These are phyloP conservation scores for Aspergillus fischeri DNA, from an alignment of 2,329 filamentous ascomycete species.

Conservation along the genomic window DNA sequence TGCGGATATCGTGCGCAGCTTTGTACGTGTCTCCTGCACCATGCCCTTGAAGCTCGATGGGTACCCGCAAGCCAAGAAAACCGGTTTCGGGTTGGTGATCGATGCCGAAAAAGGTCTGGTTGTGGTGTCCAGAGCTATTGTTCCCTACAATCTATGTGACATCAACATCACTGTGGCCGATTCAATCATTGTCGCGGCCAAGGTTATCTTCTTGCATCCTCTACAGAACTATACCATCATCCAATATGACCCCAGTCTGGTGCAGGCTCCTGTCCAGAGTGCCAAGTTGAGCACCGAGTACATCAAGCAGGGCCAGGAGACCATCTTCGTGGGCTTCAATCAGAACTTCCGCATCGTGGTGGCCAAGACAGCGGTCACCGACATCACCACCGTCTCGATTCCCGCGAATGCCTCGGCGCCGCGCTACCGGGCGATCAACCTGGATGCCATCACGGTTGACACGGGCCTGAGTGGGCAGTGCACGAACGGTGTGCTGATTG, in stretches of 20 bases:
- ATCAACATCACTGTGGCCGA: conserved; percentile 95
- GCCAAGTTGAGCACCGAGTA: conserved; percentile 75
- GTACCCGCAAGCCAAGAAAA: conserved; percentile 92
- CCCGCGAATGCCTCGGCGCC: conserved; percentile 89
- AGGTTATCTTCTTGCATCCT: conserved; percentile 92
- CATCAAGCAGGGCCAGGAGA: conserved; percentile 89
- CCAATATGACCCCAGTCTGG: conserved; percentile 87
- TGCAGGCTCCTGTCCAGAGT: conserved; percentile 89
- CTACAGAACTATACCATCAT: conserved; percentile 95
- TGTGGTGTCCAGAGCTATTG: conserved; percentile 86
- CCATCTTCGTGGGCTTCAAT: conserved; percentile 98
- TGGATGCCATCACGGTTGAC: conserved; percentile 95
- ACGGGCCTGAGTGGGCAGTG: conserved; percentile 88
- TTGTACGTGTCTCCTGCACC: conserved; percentile 85
- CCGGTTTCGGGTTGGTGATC: conserved; percentile 94
- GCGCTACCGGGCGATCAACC: conserved; percentile 88
- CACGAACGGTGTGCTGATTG: conserved; percentile 86
- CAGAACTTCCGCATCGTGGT: conserved; percentile 91
- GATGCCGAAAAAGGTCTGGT: conserved; percentile 95
- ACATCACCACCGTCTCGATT: conserved; percentile 95
- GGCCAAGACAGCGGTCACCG: conserved; percentile 89
- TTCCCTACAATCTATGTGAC: conserved; percentile 95
- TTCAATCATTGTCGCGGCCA: conserved; percentile 89
- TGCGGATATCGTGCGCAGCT: conserved; percentile 90
- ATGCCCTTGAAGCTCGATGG: conserved; percentile 97